phyloP scores from a whole-genome alignment of 495 filamentous ascomycete species.

The Letharia lupina region DNA sequence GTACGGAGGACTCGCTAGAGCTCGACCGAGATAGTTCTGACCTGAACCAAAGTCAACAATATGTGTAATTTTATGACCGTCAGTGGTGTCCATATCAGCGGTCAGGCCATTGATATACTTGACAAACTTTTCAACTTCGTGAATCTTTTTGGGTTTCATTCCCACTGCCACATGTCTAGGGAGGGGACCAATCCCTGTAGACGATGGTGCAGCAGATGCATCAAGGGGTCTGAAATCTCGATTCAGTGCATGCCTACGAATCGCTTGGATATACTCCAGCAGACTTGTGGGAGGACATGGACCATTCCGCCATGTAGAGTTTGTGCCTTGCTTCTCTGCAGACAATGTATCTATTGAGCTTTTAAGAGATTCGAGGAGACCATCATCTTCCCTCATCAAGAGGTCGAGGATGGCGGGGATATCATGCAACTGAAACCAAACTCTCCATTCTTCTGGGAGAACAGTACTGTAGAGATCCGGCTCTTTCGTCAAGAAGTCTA shows the following conservation, averaged over 20 bases:
- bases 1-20: conserved; percentile 75
- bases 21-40: conserved; percentile 88
- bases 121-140: conserved; percentile 69
- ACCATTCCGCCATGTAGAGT: conserved; percentile 39
- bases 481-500: conserved; percentile 89
- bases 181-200: conserved; percentile 37
- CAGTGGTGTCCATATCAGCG: conserved; percentile 47
- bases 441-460: conserved; percentile 70
- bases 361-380: conserved; percentile 45
- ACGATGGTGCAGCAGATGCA: conserved; percentile 21
- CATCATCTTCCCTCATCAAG: conserved; percentile 65
- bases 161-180: conserved; percentile 68
- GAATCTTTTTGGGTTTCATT: conserved; percentile 94
- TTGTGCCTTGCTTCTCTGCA: neutral
- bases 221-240: conserved; percentile 46
- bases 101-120: conserved; percentile 48
- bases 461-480: conserved; percentile 67
- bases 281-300: conserved; percentile 58
- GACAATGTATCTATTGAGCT: neutral
- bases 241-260: conserved; percentile 59
- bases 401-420: conserved; percentile 69
- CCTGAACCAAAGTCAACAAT: conserved; percentile 93
- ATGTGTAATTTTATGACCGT: conserved; percentile 59
- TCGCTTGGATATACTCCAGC: conserved; percentile 62
- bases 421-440: conserved; percentile 61